Evolutionary conservation across 1,284 basidiomycete genomes (phyloP).

Genomic region (Paramarasmius palmivorus): DNA sequence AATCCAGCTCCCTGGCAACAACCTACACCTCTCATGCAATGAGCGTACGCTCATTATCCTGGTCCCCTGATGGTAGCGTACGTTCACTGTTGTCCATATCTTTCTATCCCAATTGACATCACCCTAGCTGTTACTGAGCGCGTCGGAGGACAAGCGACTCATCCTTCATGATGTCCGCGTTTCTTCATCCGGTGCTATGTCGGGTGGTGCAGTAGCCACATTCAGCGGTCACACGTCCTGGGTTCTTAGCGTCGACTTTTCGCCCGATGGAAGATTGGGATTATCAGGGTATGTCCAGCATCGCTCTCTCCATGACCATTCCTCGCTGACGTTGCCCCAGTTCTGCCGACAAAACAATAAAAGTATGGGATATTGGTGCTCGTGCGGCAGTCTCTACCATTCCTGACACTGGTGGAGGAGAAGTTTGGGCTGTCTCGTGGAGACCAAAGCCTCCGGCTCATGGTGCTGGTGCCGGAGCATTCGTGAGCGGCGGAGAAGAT

Average conservation of each 20-base stretch:
- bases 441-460: conserved; percentile 58
- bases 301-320: not conserved
- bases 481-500: conserved; percentile 82
- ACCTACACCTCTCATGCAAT: conserved; percentile 86
- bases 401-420: conserved; percentile 61
- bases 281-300: conserved; percentile 69
- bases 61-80: conserved; percentile 74
- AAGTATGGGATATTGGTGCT: conserved; percentile 85
- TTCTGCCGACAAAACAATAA: conserved; percentile 83
- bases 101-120: conserved; percentile 5
- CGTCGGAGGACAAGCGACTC: conserved; percentile 86
- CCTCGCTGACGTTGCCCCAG: conserved; percentile 33
- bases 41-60: conserved; percentile 78
- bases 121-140: conserved; percentile 74
- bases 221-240: conserved; percentile 85
- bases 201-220: conserved; percentile 74
- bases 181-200: conserved; percentile 66
- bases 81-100: conserved; percentile 14
- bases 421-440: conserved; percentile 88
- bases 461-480: conserved; percentile 58
- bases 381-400: conserved; percentile 78
- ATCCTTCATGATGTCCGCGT: conserved; percentile 82
- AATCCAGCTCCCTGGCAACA: conserved; percentile 58
- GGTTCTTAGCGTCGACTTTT: conserved; percentile 80
- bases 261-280: conserved; percentile 75